A percentile compares a stretch with the other conserved stretches of the same genome.
phyloP scores from a whole-genome alignment of 768 basidiomycete species.

The Phanerochaete carnosa region DNA sequence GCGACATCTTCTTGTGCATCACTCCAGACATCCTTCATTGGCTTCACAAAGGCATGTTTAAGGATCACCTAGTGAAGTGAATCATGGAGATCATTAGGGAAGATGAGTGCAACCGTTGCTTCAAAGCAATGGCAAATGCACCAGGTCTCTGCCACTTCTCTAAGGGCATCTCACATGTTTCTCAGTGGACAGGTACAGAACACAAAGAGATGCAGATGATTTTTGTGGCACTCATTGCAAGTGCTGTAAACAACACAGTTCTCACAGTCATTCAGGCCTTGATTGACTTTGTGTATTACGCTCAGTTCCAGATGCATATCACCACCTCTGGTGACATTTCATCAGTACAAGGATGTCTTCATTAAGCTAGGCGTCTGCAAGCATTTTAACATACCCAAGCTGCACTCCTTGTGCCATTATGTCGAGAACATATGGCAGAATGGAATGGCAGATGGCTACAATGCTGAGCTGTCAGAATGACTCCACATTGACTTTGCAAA shows the following conservation, averaged over 20 bases:
- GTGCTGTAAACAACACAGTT: slow-evolving; percentile 14
- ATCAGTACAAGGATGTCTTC: slow-evolving; percentile 15
- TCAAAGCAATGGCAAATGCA: slow-evolving; percentile 26
- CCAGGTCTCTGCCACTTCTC: slow-evolving; percentile 35
- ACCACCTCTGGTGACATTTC: slow-evolving; percentile 30
- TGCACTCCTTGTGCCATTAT: slow-evolving; percentile 23
- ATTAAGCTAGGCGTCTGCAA: slow-evolving; percentile 5
- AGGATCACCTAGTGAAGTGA: slow-evolving; percentile 40
- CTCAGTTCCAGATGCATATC: slow-evolving; percentile 33
- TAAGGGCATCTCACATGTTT: slow-evolving; percentile 35
- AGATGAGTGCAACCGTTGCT: slow-evolving; percentile 31
- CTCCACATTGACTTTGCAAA: slow-evolving; percentile 29
- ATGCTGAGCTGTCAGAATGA: slow-evolving; percentile 25
- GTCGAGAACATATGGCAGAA: slow-evolving; percentile 9
- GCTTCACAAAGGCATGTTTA: slow-evolving; percentile 44
- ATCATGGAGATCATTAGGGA: slow-evolving; percentile 15
- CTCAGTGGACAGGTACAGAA: slow-evolving; percentile 41
- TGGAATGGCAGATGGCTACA: slow-evolving; percentile 24
- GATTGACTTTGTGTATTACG: slow-evolving; percentile 38
- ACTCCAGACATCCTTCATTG: slow-evolving; percentile 43
- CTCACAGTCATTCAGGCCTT: slow-evolving; percentile 27
- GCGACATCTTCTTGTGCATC: slow-evolving; percentile 35
- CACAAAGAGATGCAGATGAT: slow-evolving; percentile 29
- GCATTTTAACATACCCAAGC: slow-evolving; percentile 29
- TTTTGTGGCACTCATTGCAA: slow-evolving; percentile 17